Evolutionary conservation across 1,284 basidiomycete species (phyloP), one percentile per base, ranked within the genome.

Genomic region (Fistulina hepatica): DNA sequence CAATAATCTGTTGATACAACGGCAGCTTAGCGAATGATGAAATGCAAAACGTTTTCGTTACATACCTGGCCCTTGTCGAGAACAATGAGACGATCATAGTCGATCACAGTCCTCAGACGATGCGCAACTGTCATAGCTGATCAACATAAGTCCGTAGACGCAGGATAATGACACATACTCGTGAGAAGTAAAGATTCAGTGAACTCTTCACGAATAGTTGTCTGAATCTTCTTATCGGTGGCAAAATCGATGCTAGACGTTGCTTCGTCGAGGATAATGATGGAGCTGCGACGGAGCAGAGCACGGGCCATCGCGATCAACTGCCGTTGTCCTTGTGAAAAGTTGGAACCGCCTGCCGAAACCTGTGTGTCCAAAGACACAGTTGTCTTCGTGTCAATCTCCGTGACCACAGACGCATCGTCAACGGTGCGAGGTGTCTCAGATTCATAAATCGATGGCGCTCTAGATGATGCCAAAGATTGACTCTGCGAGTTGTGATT

Each of bases 241-340:
- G 71, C 73, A 51, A 85, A 84, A 49, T 80, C 78, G 40, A 81
- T 82, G 48, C 76, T 77, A 47, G 72, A 77, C 0, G 81, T 88
- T 6, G 83, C 84, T 56, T 92, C 88, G 54, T 92, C 88, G 41
- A 91, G 65, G 21, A 91, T 75, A 37, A 91, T 79, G 43, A 91
- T 73, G 12, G 79, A 71, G 44, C 80, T 83, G 5, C 75, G 69
- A 7, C 84, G 66, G 7, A 93, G 64, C 11, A 92, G 66, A 0
- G 84, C 84, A 12, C 84, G 68, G 3, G 81, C 80, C 71, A 85
- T 74, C 2, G 85, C 81, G 16, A 92, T 73, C 3, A 92, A 65
- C 57, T 92, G 88, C 13, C 83, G 55, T 51, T 93, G 86, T 4
- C 88, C 89, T 43, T 84, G 81, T 2, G 81, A 86, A 51, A 91